A percentile compares a stretch with the other conserved stretches of the same genome.
These are phyloP conservation scores for Spathaspora arborariae DNA, from an alignment of 805 yeast genomes.

Conservation along the genomic window DNA sequence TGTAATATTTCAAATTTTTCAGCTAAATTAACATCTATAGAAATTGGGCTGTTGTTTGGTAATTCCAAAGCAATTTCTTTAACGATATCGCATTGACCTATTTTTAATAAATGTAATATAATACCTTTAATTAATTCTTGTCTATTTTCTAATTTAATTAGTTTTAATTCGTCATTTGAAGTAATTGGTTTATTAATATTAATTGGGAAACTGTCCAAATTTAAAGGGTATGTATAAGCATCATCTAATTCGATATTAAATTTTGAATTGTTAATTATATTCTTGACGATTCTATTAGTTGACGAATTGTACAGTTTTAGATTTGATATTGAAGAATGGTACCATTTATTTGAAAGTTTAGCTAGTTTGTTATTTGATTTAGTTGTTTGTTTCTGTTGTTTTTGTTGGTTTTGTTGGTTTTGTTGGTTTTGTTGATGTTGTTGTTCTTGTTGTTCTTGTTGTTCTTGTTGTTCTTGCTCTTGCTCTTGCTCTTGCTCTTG, in stretches of 20 bases:
- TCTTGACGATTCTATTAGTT: constrained; percentile 31
- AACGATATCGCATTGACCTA: constrained; percentile 36
- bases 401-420: not conserved
- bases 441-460: too few species aligned
- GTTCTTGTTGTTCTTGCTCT: too few species aligned
- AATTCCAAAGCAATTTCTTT: constrained; percentile 24
- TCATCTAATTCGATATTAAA: constrained; percentile 33
- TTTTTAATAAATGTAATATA: constrained; percentile 34
- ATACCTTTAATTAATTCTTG: constrained; percentile 33
- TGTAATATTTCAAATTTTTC: constrained; percentile 25
- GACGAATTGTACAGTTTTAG: constrained; percentile 35
- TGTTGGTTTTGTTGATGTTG: too few species aligned
- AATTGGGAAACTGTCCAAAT: constrained; percentile 25
- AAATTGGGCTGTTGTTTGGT: constrained; percentile 11
- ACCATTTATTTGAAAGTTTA: constrained; percentile 25
- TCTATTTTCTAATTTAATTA: constrained; percentile 21
- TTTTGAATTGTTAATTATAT: constrained; percentile 23
- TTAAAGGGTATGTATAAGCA: constrained; percentile 38
- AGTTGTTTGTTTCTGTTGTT: not conserved
- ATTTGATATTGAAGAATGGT: constrained; percentile 27
- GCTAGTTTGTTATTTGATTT: constrained; percentile 12
- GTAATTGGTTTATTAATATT: constrained; percentile 5
- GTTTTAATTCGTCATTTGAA: constrained; percentile 7
- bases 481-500: too few species aligned
- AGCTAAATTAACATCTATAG: constrained; percentile 21